Percentiles rank a stretch among this genome's conserved stretches.
phyloP scores from a whole-genome alignment of 2,329 filamentous ascomycete species.

The Xylaria sp. region DNA sequence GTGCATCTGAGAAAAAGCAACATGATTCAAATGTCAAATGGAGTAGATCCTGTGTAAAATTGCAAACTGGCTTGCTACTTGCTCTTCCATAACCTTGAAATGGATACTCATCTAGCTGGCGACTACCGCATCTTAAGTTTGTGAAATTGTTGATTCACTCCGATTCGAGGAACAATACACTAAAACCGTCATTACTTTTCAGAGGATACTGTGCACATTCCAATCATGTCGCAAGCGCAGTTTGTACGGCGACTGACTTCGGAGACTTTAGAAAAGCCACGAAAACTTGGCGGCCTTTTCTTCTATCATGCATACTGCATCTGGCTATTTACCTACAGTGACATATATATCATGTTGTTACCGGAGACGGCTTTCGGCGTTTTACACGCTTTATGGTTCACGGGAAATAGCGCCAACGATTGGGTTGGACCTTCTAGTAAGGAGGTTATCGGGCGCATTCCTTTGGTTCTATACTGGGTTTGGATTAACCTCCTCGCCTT shows the following conservation, averaged over 20 bases:
- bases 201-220: neutral
- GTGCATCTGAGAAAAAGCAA: neutral
- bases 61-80: neutral
- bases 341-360: constrained; percentile 47
- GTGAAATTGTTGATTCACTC: neutral
- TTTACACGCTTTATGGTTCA: constrained; percentile 41
- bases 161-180: no score
- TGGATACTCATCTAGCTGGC: neutral
- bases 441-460: neutral
- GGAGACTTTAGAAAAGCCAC: neutral
- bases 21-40: neutral
- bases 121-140: neutral
- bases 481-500: constrained; percentile 48
- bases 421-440: neutral
- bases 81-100: neutral
- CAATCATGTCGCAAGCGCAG: neutral
- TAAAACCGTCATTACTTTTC: neutral
- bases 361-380: constrained; percentile 48
- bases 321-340: constrained; percentile 47
- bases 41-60: neutral
- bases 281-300: neutral
- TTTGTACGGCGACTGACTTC: neutral
- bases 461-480: constrained; percentile 32
- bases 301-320: constrained; percentile 23
- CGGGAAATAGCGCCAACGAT: neutral